These are phyloP conservation scores for Penicillium occitanis DNA, from an alignment of 2,329 filamentous ascomycete species.

Conservation along the genomic window DNA sequence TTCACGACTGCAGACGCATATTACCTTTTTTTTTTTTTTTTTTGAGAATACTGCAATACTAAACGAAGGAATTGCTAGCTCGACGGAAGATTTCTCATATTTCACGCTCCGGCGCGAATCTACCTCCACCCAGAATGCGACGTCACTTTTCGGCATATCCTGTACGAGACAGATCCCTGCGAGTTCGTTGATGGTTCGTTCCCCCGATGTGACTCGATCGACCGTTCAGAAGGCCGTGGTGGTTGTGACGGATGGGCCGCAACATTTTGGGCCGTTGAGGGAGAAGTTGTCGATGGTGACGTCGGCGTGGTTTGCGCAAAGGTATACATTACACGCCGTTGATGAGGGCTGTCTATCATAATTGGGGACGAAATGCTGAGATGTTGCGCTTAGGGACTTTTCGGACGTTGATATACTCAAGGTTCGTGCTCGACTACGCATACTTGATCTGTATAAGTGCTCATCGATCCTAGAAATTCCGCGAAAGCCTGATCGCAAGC, in stretches of 20 bases:
- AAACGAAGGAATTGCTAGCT: constrained; percentile 50
- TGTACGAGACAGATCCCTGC: constrained; percentile 91
- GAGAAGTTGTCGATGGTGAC: constrained; percentile 89
- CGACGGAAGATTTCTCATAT: constrained; percentile 96
- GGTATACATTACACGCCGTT: constrained; percentile 39
- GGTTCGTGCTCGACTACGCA: constrained; percentile 36
- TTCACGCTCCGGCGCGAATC: constrained; percentile 75
- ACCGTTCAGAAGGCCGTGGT: constrained; percentile 98
- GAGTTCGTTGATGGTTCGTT: constrained; percentile 70
- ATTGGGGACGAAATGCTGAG: not conserved
- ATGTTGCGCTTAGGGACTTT: constrained; percentile 64
- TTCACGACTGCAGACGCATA: not conserved
- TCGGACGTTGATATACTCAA: constrained; percentile 84
- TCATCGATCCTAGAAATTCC: constrained; percentile 65
- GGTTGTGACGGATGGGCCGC: constrained; percentile 86
- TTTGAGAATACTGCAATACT: not conserved
- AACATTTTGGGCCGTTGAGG: constrained; percentile 84
- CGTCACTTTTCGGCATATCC: constrained; percentile 91
- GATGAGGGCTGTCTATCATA: not conserved
- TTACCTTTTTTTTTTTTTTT: not conserved
- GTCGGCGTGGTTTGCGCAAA: constrained; percentile 93
- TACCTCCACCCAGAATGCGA: constrained; percentile 49
- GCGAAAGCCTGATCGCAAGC: constrained; percentile 72
- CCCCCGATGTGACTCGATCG: constrained; percentile 88
- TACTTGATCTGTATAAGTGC: constrained; percentile 3